A percentile compares a stretch with the other conserved stretches of the same genome.
Evolutionary conservation across 305 asterid species (phyloP).

Genomic region (Salvia sclarea): DNA sequence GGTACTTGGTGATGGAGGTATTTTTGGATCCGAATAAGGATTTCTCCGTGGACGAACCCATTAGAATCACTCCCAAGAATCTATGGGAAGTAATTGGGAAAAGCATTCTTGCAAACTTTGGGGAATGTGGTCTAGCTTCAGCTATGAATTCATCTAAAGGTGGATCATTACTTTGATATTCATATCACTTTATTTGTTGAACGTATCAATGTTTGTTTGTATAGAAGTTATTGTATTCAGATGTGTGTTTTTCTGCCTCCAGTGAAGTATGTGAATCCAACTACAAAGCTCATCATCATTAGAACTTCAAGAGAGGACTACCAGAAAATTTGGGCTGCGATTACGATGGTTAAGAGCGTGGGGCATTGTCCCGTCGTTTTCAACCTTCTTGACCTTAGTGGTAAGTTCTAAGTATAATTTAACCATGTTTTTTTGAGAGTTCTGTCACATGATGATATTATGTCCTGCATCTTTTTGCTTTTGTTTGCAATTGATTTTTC

Average conservation of each 20-base stretch:
- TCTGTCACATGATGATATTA: background rate
- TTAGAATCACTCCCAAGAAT: conserved; percentile 65
- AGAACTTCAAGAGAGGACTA: conserved; percentile 75
- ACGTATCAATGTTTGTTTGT: background rate
- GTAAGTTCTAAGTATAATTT: conserved; percentile 45
- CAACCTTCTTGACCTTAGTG: conserved; percentile 83
- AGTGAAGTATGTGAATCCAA: conserved; percentile 91
- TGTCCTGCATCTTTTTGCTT: background rate
- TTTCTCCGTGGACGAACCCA: conserved; percentile 55
- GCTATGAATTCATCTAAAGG: conserved; percentile 73
- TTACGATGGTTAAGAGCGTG: conserved; percentile 69
- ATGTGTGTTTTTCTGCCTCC: conserved; percentile 29
- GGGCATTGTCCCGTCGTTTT: conserved; percentile 80
- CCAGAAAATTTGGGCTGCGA: conserved; percentile 75
- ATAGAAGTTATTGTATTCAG: background rate
- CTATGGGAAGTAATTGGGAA: conserved; percentile 63
- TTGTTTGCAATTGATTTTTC: background rate
- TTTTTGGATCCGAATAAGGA: conserved; percentile 78
- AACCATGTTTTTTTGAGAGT: background rate
- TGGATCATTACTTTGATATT: conserved; percentile 26
- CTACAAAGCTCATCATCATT: conserved; percentile 71
- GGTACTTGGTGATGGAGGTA: conserved; percentile 87
- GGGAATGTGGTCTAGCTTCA: conserved; percentile 88
- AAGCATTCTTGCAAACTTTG: conserved; percentile 71
- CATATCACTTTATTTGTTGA: background rate